Conservation (phyloP, 768 basidiomycete species). For the Agaricus sinodeliciosus region DNA sequence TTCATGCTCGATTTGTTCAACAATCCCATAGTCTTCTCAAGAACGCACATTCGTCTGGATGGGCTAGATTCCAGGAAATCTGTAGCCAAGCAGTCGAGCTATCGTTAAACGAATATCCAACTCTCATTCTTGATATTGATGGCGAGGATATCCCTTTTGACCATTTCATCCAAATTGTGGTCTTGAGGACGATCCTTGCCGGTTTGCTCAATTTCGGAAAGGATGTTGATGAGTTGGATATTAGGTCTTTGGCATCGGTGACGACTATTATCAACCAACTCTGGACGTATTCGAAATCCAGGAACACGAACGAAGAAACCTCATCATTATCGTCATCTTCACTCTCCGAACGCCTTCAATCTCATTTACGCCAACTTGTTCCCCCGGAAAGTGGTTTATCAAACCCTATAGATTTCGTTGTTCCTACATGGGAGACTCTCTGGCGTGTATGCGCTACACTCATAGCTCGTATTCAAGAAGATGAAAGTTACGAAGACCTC, state of each 20-base stretch:
- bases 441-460: constrained; percentile 52
- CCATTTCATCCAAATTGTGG: constrained; percentile 35
- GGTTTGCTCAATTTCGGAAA: constrained; percentile 31
- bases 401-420: constrained; percentile 43
- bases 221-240: constrained; percentile 22
- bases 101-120: constrained; percentile 11
- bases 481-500: constrained; percentile 11
- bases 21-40: constrained; percentile 24
- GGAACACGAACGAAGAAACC: not conserved
- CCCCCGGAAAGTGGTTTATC: constrained; percentile 24
- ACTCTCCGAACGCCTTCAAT: constrained; percentile 28
- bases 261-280: constrained; percentile 36
- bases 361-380: constrained; percentile 33
- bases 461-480: constrained; percentile 29
- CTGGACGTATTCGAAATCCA: constrained; percentile 39
- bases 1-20: constrained; percentile 30
- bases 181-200: constrained; percentile 34
- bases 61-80: constrained; percentile 25
- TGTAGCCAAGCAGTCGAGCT: constrained; percentile 24
- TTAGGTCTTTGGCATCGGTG: constrained; percentile 28
- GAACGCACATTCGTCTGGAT: constrained; percentile 20
- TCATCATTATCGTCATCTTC: constrained; percentile 15
- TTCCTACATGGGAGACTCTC: constrained; percentile 56
- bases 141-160: constrained; percentile 23
- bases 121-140: not conserved